Evolutionary conservation across 306 rosid species (phyloP), one percentile per base, ranked within the genome.

Genomic region (Cotoneaster glaucophyllus): DNA sequence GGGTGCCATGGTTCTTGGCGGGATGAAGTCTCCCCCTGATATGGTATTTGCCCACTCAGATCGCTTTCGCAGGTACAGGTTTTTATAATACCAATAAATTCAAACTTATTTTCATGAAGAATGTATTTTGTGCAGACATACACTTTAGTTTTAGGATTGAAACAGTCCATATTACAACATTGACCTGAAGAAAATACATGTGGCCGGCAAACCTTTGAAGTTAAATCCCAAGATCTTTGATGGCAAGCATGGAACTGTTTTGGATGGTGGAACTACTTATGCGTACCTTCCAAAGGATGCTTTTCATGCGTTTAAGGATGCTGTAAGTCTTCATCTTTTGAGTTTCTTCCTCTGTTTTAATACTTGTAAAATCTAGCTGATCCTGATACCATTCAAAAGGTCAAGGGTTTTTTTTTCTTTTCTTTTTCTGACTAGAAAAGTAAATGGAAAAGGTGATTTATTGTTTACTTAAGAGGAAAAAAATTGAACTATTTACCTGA

Each of bases 221-320:
- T 72, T 86, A 72, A 78, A 71, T 69, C 75, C 87, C 2, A 81
- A 48, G 64, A 71, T 81, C 78, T 86, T 86, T 70, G 79, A 83
- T 68, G 72, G 78, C 64, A 86, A 81, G 63, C 80, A 86, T 71
- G 89, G 87, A 67, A 73, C 89, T 59, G 87, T 86, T 71, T 78
- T 86, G 89, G 89, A 86, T 75, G 83, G 87, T 78, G 89, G 89
- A 78, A 86, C 89, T 22, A 86, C 89, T 64, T 83, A 86, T 72
- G 89, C 89, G 25, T 86, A 86, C 79, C 78, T 86, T 75, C 85
- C 89, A 22, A 82, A 75, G 74, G 80, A 71, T 54, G 89, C 85
- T 64, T 83, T 83, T 77, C 6, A 74, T 52, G 85, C 78, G 18
- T 86, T 86, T 66, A 83, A 81, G 79, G 73, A 75, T 28, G 85